Evolutionary conservation across 768 basidiomycete genomes (phyloP).

Genomic region (Leccinum pellstonianum): DNA sequence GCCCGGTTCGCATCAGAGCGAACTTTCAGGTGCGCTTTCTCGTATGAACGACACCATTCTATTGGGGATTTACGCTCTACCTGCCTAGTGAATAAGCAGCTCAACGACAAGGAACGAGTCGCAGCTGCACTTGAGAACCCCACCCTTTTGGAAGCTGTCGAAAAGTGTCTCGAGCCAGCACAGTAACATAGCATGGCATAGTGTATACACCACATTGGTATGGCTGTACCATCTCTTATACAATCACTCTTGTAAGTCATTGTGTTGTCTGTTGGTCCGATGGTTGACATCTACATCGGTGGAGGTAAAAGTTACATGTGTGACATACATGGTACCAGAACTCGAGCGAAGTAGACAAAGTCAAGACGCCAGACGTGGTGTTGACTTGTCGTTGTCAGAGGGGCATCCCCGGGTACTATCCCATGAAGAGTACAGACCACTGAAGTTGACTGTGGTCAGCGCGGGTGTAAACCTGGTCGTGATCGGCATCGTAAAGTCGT

Average conservation of each 20-base stretch:
- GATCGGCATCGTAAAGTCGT: conserved; percentile 11
- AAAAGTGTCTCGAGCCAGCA: conserved; percentile 62
- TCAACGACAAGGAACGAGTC: conserved; percentile 98
- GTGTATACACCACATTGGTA: conserved; percentile 3
- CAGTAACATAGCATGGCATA: conserved; percentile 2
- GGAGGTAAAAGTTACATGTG: neutral
- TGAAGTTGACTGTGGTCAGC: conserved; percentile 18
- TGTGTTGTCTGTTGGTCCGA: neutral
- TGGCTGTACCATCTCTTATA: neutral
- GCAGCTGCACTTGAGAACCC: conserved; percentile 95
- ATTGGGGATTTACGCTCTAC: neutral
- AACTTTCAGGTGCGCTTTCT: conserved; percentile 66
- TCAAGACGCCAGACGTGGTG: neutral
- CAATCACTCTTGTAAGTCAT: neutral
- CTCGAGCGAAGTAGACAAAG: neutral
- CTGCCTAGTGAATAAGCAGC: conserved; percentile 87
- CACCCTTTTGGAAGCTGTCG: conserved; percentile 80
- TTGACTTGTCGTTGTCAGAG: neutral
- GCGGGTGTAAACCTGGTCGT: neutral
- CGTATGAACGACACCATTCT: neutral
- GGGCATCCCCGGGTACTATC: neutral
- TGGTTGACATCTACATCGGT: neutral
- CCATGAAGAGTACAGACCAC: neutral
- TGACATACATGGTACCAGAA: neutral
- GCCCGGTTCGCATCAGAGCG: conserved; percentile 95